Evolutionary conservation across 2,329 filamentous ascomycete genomes (phyloP).

Genomic region (Exophiala mesophila): DNA sequence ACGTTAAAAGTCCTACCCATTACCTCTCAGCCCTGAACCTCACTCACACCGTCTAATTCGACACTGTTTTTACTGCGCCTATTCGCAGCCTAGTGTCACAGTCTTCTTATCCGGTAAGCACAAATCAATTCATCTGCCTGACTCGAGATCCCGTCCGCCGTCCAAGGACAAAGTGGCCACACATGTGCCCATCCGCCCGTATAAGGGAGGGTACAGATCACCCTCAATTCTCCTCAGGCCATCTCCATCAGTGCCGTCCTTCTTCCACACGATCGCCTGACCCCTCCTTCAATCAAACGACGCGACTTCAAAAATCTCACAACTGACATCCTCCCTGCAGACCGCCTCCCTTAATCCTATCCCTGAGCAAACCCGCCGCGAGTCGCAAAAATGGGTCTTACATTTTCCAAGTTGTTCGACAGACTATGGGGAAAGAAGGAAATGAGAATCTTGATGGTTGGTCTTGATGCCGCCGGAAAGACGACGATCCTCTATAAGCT

Average conservation of each 20-base stretch:
- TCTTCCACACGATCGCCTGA: neutral
- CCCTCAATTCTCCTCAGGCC: slow-evolving; percentile 7
- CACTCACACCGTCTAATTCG: slow-evolving; percentile 11
- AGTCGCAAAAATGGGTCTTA: slow-evolving; percentile 81
- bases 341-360: slow-evolving; percentile 35
- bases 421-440: slow-evolving; percentile 99
- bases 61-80: slow-evolving; percentile 18
- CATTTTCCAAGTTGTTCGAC: slow-evolving; percentile 94
- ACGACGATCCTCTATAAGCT: slow-evolving; percentile 99
- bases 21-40: slow-evolving; percentile 14
- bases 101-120: slow-evolving; percentile 21
- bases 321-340: slow-evolving; percentile 28
- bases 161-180: slow-evolving; percentile 29
- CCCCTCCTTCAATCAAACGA: neutral
- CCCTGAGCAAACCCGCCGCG: slow-evolving; percentile 20
- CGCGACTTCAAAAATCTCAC: slow-evolving; percentile 7
- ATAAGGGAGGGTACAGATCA: slow-evolving; percentile 10
- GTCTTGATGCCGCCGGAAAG: slow-evolving; percentile 98
- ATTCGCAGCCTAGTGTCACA: slow-evolving; percentile 14
- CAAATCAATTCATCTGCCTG: slow-evolving; percentile 23
- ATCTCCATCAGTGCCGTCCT: slow-evolving; percentile 3
- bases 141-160: neutral
- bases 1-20: slow-evolving; percentile 12
- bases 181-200: slow-evolving; percentile 18
- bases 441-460: slow-evolving; percentile 99